Evolutionary conservation across 2,329 filamentous ascomycete species (phyloP).

Genomic region (Tolypocladium ovalisporum): DNA sequence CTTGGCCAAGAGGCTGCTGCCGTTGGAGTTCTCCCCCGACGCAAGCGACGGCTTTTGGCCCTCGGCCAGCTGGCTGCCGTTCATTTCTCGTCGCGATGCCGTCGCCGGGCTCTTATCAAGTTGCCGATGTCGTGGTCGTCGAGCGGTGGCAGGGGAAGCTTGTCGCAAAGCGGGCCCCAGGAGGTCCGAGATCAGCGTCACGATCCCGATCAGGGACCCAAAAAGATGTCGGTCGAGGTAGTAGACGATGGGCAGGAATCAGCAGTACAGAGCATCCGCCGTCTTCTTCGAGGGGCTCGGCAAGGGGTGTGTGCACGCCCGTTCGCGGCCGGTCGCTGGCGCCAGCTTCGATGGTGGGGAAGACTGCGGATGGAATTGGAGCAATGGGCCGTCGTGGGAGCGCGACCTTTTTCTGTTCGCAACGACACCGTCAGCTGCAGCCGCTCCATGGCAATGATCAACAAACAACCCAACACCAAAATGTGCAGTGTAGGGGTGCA

Average conservation of each 20-base stretch:
- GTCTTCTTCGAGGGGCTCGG: not conserved
- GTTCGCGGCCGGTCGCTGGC: not conserved
- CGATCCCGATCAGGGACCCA: not conserved
- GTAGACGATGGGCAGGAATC: not conserved
- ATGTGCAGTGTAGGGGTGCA: not conserved
- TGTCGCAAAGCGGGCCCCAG: not conserved
- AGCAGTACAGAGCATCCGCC: not conserved
- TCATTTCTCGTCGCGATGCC: conserved; percentile 7
- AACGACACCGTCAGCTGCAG: not conserved
- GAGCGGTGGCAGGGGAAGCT: not conserved
- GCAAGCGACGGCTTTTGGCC: conserved; percentile 17
- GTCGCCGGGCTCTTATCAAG: not conserved
- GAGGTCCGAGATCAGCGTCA: not conserved
- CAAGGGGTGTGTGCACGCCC: not conserved
- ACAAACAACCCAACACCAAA: not conserved
- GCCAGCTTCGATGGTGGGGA: not conserved
- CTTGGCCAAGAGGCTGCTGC: conserved; percentile 33
- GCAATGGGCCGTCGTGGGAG: not conserved
- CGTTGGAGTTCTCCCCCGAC: conserved; percentile 13
- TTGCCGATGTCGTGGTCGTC: not conserved
- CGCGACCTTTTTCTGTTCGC: not conserved
- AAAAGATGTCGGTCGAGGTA: not conserved
- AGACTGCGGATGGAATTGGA: not conserved
- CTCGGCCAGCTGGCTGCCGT: conserved; percentile 17
- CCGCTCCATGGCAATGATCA: not conserved